Conservation (phyloP, 169 alveolate genomes). For the Plasmodium knowlesi region DNA sequence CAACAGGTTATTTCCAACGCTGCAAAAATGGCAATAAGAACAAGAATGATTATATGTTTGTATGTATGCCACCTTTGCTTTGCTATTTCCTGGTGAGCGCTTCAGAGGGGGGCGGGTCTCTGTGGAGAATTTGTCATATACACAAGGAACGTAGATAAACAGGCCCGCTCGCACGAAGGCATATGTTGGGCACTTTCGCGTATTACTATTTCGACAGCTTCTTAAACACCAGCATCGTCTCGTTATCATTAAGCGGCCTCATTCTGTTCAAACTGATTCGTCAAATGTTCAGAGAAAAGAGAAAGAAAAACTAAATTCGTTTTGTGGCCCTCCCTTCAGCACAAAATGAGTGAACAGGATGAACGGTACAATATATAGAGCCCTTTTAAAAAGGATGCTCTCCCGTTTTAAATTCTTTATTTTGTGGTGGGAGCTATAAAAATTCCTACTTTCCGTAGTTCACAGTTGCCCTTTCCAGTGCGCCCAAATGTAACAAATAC, state of each 20-base stretch:
- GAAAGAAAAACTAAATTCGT: not conserved
- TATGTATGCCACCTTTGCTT: not conserved
- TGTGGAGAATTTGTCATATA: not conserved
- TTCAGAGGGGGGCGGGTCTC: not conserved
- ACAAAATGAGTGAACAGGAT: not conserved
- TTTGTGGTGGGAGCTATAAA: not conserved
- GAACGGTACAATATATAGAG: not conserved
- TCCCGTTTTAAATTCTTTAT: not conserved
- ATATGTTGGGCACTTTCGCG: not conserved
- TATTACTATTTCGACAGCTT: conserved; percentile 70
- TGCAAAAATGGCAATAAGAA: conserved; percentile 4
- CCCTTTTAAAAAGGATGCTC: not conserved
- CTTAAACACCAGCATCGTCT: conserved; percentile 72
- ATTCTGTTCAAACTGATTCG: conserved; percentile 17
- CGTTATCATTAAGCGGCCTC: conserved; percentile 75
- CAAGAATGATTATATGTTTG: not conserved
- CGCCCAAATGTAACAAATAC: not conserved
- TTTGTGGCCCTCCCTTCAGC: not conserved
- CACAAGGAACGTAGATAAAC: not conserved
- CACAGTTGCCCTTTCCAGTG: not conserved
- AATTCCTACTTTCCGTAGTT: not conserved
- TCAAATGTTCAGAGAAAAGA: not conserved
- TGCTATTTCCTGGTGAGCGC: not conserved
- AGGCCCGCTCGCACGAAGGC: not conserved
- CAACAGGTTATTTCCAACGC: conserved; percentile 70